Evolutionary conservation across 345 rosid species (phyloP).

Genomic region (Syzygium jambos): DNA sequence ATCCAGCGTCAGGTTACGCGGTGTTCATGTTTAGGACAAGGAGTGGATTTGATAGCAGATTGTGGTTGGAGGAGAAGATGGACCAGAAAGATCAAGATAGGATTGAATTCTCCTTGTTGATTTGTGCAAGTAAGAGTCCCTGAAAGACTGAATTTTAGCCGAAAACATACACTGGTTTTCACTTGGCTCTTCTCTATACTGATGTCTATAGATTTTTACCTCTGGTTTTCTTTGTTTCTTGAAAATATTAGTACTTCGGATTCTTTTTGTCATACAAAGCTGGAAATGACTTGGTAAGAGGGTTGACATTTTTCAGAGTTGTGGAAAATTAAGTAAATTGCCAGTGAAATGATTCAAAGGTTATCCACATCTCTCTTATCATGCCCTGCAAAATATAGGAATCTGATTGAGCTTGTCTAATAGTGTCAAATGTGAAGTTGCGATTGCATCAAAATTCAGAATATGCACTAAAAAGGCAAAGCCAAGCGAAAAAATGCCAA

Average conservation of each 20-base stretch:
- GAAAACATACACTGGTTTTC: background rate
- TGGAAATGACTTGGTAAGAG: background rate
- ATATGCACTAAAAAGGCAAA: background rate
- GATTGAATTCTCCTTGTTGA: conserved; percentile 12
- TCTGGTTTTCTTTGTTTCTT: background rate
- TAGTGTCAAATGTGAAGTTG: background rate
- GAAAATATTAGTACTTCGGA: background rate
- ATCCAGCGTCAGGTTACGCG: conserved; percentile 7
- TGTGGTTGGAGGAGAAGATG: conserved; percentile 15
- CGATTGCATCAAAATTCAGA: background rate
- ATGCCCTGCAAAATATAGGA: background rate
- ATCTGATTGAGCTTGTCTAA: background rate
- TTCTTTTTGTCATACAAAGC: background rate
- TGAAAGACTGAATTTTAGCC: background rate
- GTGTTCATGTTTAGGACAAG: conserved; percentile 23
- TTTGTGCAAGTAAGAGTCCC: conserved; percentile 9
- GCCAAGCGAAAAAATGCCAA: background rate
- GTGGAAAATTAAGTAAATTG: background rate
- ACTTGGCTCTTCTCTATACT: background rate
- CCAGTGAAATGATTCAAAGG: background rate
- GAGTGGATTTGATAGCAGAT: conserved; percentile 13
- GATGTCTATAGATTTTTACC: background rate
- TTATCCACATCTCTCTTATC: background rate
- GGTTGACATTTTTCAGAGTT: background rate
- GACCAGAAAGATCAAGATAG: conserved; percentile 2